Base-by-base conservation (phyloP, 352 stramenopile species). In the Globisporangium perplexum region DNA sequence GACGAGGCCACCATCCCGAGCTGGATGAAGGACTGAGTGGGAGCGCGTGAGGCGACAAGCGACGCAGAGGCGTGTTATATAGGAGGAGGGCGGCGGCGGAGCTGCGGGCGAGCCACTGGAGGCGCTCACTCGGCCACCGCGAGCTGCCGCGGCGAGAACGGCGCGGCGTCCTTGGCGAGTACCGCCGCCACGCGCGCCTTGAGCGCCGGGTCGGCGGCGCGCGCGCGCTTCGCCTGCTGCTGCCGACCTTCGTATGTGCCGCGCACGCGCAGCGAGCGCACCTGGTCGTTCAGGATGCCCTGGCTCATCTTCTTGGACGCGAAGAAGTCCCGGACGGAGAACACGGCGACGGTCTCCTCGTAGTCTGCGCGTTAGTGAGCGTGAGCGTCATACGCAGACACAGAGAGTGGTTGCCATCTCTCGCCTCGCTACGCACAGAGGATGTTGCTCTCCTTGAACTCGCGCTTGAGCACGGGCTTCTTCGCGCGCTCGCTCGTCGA, bases 361-460 rank as follows among this genome's bases (percentile, higher is more conserved):
- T 90, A 90, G 51, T 90, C 82, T 92, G 31, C 45, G 43, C 33
- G 36, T 18, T n/a, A n/a, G n/a, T n/a, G n/a, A 20, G 38, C 36
- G 5, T 12, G 15, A 2, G 36, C 36, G 6, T 43, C 36, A 14
- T 20, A 8, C 10, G 36, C 17, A 3, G 2, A 66, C 80, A 24
- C 74, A 89, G 76, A 91, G 39, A 72, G 51, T 30, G 26, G 5
- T 5, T 2, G 26, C 26, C 26, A 30, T 5, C 26, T 5, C 2
- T 2, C 26, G 26, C 26, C 3, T 6, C 26, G 26, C 26, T 6
- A 66, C 80, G 28, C 75, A 91, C 81, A 91, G 39, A 72, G 51
- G 38, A 91, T 73, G 63, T 88, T 89, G 33, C 59, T 61, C 53
- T 91, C 81, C 53, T 83, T 83, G 66, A 89, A 91, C 48, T 91